phyloP scores from a whole-genome alignment of 768 basidiomycete genomes.

The Suillus weaverae region DNA sequence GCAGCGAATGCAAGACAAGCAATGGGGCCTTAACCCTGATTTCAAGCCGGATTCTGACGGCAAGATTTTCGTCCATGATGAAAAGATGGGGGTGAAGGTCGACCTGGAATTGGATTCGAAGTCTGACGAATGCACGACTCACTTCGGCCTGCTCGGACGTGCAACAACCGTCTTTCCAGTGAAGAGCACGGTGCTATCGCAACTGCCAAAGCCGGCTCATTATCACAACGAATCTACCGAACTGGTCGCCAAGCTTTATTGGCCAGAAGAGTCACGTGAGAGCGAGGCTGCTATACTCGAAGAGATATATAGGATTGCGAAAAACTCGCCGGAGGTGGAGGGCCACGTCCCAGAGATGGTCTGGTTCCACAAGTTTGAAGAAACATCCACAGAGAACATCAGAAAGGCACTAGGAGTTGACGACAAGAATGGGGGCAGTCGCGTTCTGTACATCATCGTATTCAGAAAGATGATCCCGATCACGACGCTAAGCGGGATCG shows the following conservation, averaged over 20 bases:
- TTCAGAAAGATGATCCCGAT: too few species aligned
- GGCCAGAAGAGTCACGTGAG: neutral
- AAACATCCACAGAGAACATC: too few species aligned
- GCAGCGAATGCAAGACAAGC: conserved; percentile 9
- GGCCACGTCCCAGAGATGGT: too few species aligned
- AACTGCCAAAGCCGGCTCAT: neutral
- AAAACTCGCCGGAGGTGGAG: too few species aligned
- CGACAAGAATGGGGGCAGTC: too few species aligned
- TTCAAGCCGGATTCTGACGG: neutral
- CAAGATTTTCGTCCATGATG: too few species aligned
- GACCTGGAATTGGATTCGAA: neutral
- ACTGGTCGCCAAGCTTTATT: neutral
- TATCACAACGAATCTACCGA: neutral
- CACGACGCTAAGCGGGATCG: too few species aligned
- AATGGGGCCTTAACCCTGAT: conserved; percentile 14
- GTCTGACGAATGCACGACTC: neutral
- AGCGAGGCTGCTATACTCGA: neutral
- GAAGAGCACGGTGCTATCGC: neutral
- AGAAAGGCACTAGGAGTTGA: too few species aligned
- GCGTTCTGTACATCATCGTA: too few species aligned
- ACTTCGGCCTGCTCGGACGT: conserved; percentile 8
- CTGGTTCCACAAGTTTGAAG: too few species aligned
- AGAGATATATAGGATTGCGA: neutral
- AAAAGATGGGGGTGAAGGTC: neutral
- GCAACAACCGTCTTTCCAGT: conserved; percentile 12